phyloP scores from a whole-genome alignment of 495 filamentous ascomycete species.

The Penicillium flavigenum region DNA sequence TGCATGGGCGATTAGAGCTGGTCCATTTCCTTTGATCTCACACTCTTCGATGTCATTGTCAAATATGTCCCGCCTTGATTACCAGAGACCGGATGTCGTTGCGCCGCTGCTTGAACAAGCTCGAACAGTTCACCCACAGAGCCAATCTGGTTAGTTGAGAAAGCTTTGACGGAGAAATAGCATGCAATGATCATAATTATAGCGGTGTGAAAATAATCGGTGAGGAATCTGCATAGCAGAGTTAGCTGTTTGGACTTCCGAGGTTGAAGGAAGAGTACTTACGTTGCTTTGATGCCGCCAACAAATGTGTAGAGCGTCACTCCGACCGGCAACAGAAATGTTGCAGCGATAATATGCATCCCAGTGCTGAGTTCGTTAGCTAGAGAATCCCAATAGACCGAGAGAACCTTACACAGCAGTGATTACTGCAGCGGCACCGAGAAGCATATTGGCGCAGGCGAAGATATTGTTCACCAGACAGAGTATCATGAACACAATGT shows the following conservation, averaged over 20 bases:
- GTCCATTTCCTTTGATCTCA: slow-evolving; percentile 9
- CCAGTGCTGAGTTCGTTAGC: slow-evolving; percentile 33
- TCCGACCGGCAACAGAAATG: slow-evolving; percentile 45
- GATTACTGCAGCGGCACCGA: slow-evolving; percentile 41
- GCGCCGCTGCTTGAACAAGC: slow-evolving; percentile 43
- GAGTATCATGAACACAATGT: slow-evolving; percentile 45
- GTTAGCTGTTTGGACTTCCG: neutral
- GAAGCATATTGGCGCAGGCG: slow-evolving; percentile 45
- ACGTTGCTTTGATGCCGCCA: slow-evolving; percentile 50
- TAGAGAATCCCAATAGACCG: too few relatives aligned
- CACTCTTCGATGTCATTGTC: slow-evolving; percentile 51
- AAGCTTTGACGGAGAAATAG: slow-evolving; percentile 49
- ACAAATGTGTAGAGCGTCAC: slow-evolving; percentile 46
- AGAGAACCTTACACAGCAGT: slow-evolving; percentile 33
- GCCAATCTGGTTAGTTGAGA: slow-evolving; percentile 40
- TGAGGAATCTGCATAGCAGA: slow-evolving; percentile 38
- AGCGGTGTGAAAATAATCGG: slow-evolving; percentile 44
- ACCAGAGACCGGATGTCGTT: slow-evolving; percentile 42
- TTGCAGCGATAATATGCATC: slow-evolving; percentile 48
- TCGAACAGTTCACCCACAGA: slow-evolving; percentile 47
- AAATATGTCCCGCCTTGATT: slow-evolving; percentile 51
- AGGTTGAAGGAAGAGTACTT: slow-evolving; percentile 10
- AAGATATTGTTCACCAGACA: slow-evolving; percentile 47
- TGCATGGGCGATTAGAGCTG: neutral
- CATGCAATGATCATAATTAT: slow-evolving; percentile 50